Percentiles rank a stretch among this genome's conserved stretches.
These are phyloP conservation scores for Cryptococcus jaspeensis DNA, from an alignment of 1,284 basidiomycete genomes.

Conservation along the genomic window DNA sequence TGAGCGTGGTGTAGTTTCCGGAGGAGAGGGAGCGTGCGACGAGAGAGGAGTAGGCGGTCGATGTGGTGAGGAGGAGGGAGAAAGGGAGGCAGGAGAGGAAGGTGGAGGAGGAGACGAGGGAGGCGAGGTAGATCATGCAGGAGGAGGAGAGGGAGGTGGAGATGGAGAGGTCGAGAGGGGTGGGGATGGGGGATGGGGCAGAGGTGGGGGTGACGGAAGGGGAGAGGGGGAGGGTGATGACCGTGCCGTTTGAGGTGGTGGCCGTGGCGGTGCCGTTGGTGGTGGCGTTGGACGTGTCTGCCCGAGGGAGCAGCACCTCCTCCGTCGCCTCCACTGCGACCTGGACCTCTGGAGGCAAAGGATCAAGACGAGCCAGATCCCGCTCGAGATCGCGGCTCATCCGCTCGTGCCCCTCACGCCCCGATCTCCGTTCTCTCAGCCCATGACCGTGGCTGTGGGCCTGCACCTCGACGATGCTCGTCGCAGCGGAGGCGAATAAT, in stretches of 20 bases:
- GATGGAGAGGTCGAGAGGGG: slow-evolving; percentile 66
- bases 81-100: slow-evolving; percentile 73
- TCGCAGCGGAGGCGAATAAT: too few relatives aligned
- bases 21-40: slow-evolving; percentile 56
- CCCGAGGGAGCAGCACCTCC: not conserved
- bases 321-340: too few relatives aligned
- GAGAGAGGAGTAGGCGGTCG: slow-evolving; percentile 55
- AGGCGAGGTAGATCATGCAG: slow-evolving; percentile 68
- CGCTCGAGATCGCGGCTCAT: too few relatives aligned
- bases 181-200: slow-evolving; percentile 69
- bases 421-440: too few relatives aligned
- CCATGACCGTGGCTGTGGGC: too few relatives aligned
- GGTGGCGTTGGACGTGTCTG: slow-evolving; percentile 1
- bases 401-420: too few relatives aligned
- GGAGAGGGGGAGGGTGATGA: slow-evolving; percentile 44
- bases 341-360: too few relatives aligned
- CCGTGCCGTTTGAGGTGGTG: slow-evolving; percentile 2
- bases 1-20: slow-evolving; percentile 62
- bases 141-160: slow-evolving; percentile 63
- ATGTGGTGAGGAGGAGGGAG: slow-evolving; percentile 64
- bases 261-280: slow-evolving; percentile 2
- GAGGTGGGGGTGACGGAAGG: slow-evolving; percentile 53
- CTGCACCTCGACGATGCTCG: too few relatives aligned
- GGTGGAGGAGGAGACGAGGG: slow-evolving; percentile 63
- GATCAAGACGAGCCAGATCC: too few relatives aligned